A percentile compares a stretch with the other conserved stretches of the same genome.
These are phyloP conservation scores for Arthrobotrys iridis DNA, from an alignment of 2,329 filamentous ascomycete genomes.

Conservation along the genomic window DNA sequence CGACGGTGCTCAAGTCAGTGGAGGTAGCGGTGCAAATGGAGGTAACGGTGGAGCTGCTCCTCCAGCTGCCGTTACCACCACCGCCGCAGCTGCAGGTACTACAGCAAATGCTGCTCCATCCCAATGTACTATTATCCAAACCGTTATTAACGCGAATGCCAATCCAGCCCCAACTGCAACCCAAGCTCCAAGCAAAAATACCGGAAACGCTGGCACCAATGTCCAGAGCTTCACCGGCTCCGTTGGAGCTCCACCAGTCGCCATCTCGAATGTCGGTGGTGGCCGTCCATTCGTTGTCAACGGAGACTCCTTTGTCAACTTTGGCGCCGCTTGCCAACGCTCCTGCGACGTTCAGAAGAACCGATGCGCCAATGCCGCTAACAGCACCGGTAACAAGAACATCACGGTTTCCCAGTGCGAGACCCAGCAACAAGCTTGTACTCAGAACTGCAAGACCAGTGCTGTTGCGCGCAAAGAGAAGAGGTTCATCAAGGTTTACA, in stretches of 20 bases:
- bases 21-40: constrained; percentile 28
- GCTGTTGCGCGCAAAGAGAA: constrained; percentile 19
- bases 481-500: constrained; percentile 45
- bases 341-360: constrained; percentile 74
- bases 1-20: constrained; percentile 54
- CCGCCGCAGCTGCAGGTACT: constrained; percentile 53
- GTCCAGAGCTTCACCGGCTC: constrained; percentile 64
- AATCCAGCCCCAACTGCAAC: constrained; percentile 35
- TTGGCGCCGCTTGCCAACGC: constrained; percentile 68
- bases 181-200: constrained; percentile 14
- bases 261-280: constrained; percentile 66
- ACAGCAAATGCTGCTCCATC: constrained; percentile 42
- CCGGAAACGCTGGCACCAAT: constrained; percentile 57
- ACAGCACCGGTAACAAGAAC: constrained; percentile 62
- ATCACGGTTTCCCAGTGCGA: constrained; percentile 67
- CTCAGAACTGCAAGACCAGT: constrained; percentile 24
- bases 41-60: constrained; percentile 46
- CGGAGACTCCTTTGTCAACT: constrained; percentile 69
- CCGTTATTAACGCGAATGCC: constrained; percentile 53
- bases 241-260: constrained; percentile 67
- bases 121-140: constrained; percentile 13
- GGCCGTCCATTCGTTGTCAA: constrained; percentile 69
- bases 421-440: constrained; percentile 66
- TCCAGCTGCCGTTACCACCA: constrained; percentile 38
- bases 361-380: constrained; percentile 69